Evolutionary conservation across 208 protist genomes (phyloP), one percentile per base, ranked within the genome.

Genomic region (Trypanosomatidae sp.): DNA sequence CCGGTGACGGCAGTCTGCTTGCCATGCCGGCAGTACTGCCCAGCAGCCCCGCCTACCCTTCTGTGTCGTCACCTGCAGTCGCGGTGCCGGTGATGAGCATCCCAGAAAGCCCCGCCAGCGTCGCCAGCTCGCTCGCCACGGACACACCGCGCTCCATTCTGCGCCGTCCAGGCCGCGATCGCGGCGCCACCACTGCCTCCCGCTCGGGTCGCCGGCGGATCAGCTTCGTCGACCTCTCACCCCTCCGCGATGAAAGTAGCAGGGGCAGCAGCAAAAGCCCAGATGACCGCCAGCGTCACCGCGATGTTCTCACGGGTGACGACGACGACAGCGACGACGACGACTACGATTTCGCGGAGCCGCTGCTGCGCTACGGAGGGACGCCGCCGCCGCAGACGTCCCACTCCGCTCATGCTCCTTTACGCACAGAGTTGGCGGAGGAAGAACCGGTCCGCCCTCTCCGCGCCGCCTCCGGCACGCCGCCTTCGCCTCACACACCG

Each of bases 121-220:
- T 71, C 19, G 64, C 64, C 22, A 77, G 73, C 68, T 77, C 74
- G 41, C 58, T 64, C 25, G 78, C 64, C 6, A 67, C 71, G 19
- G 72, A 86, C 59, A 83, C 82, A 1, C 82, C 82, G 17, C 73
- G 80, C 25, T 80, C 76, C 44, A 85, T 84, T 49, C 60, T 82
- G 30, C 69, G 79, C 41, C 80, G 70, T 9, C 62, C 73, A 10
- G 70, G 76, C 59, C 9, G 62, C 8, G 41, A 30, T 30, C 41
- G 68, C 36, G 36, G 65, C n/a, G n/a, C n/a, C n/a, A n/a, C n/a
- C 22, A 33, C 39, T 49, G 73, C 53, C 8, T 56, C 66, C 2
- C 62, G 64, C 39, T 46, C 66, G 49, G 52, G 56, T 1, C 41
- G 46, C 25, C 77, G 79, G 0, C 79, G 79, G n/a, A 83, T 86